A percentile compares a stretch with the other conserved stretches of the same genome.
These are phyloP conservation scores for Sphagnum tenellum DNA, from an alignment of 225 moss, liverwort and hornwort genomes.

Conservation along the genomic window DNA sequence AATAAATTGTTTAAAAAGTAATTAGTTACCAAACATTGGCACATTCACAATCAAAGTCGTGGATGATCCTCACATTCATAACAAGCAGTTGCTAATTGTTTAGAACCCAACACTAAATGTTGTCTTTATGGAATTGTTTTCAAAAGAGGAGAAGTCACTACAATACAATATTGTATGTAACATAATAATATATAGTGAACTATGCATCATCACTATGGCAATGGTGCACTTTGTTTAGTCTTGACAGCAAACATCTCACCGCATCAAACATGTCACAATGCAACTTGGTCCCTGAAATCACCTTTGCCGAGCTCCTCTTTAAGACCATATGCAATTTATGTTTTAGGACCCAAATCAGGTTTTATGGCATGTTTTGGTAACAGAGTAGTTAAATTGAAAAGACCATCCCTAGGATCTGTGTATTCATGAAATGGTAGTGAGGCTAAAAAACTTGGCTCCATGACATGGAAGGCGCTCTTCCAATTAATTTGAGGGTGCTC, in stretches of 20 bases:
- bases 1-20: too few relatives aligned
- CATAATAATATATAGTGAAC: too few relatives aligned
- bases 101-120: too few relatives aligned
- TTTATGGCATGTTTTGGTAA: constrained; percentile 43
- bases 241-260: constrained; percentile 31
- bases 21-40: too few relatives aligned
- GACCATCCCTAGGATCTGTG: constrained; percentile 44
- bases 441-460: constrained; percentile 47
- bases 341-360: constrained; percentile 71
- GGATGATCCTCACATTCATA: too few relatives aligned
- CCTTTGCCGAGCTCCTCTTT: constrained; percentile 53
- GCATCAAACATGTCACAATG: constrained; percentile 80
- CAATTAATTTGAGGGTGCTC: constrained; percentile 47
- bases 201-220: too few relatives aligned
- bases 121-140: too few relatives aligned
- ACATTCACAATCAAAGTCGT: too few relatives aligned
- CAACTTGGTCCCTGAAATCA: constrained; percentile 61
- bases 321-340: constrained; percentile 64
- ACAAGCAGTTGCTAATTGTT: too few relatives aligned
- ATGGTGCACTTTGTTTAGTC: too few relatives aligned
- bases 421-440: constrained; percentile 54
- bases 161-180: too few relatives aligned
- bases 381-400: constrained; percentile 53
- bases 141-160: too few relatives aligned
- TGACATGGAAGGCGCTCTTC: constrained; percentile 63